A percentile compares a stretch with the other conserved stretches of the same genome.
Evolutionary conservation across 495 filamentous ascomycete species (phyloP).

Genomic region (Trichoderma orchidacearum): DNA sequence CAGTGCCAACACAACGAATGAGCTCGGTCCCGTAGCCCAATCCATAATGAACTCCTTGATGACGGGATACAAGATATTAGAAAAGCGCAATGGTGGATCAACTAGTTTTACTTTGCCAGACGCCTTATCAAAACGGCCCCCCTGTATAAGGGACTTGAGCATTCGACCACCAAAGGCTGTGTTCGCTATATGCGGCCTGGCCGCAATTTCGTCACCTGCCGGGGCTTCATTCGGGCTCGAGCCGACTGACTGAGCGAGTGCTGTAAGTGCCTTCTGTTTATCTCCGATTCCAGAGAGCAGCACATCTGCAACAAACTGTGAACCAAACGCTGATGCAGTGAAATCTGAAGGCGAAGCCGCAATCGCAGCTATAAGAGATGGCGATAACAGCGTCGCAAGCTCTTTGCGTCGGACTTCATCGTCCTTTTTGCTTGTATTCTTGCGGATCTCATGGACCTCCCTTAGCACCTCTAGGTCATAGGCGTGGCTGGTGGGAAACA

Average conservation of each 20-base stretch:
- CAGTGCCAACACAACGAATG: conserved; percentile 69
- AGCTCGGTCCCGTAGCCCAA: conserved; percentile 79
- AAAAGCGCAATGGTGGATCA: conserved; percentile 69
- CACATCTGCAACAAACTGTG: conserved; percentile 73
- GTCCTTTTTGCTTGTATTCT: conserved; percentile 83
- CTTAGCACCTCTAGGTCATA: conserved; percentile 49
- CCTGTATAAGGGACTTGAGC: conserved; percentile 77
- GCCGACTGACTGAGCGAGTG: conserved; percentile 55
- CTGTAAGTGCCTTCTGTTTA: conserved; percentile 52
- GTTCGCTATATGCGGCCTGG: conserved; percentile 36
- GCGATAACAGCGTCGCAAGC: conserved; percentile 53
- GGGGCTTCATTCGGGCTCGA: conserved; percentile 40
- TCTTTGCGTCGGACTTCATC: conserved; percentile 60
- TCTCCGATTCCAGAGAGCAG: conserved; percentile 63
- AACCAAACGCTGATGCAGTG: conserved; percentile 63
- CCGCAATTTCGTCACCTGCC: conserved; percentile 22
- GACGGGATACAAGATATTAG: conserved; percentile 58
- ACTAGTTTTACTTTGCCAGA: conserved; percentile 52
- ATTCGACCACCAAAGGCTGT: conserved; percentile 63
- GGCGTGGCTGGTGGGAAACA: conserved; percentile 46
- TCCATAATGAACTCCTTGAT: conserved; percentile 59
- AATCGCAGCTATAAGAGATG: conserved; percentile 57
- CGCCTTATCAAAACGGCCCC: conserved; percentile 65
- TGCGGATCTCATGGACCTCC: conserved; percentile 62
- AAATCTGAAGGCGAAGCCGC: conserved; percentile 50